These are phyloP conservation scores for Durotheca rogersii DNA, from an alignment of 495 filamentous ascomycete species.

Conservation along the genomic window DNA sequence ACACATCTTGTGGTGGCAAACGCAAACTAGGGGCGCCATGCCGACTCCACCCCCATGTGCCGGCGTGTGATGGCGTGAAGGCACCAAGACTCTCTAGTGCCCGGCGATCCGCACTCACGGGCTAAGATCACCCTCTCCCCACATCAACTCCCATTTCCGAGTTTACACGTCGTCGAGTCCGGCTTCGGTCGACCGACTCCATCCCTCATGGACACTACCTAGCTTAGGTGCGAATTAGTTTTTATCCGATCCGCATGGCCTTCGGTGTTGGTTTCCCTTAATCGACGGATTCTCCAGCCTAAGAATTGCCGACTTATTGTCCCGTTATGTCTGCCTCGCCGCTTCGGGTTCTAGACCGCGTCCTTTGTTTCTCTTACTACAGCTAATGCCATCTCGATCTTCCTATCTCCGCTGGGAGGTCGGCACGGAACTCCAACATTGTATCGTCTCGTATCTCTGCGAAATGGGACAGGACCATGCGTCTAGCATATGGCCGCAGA, in stretches of 20 bases:
- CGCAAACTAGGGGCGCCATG: conserved; percentile 6
- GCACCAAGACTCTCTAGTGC: conserved; percentile 8
- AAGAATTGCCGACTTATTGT: too few species aligned
- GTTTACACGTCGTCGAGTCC: conserved; percentile 13
- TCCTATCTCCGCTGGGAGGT: too few species aligned
- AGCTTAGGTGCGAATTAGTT: background rate
- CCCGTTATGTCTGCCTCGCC: too few species aligned
- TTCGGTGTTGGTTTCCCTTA: too few species aligned
- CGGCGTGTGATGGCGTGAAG: conserved; percentile 20
- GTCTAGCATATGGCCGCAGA: conserved; percentile 1
- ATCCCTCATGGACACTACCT: background rate
- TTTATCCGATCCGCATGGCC: conserved; percentile 10
- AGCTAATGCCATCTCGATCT: conserved; percentile 3
- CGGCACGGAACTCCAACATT: background rate
- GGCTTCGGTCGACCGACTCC: conserved; percentile 8
- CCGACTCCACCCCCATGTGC: conserved; percentile 3
- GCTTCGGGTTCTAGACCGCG: conserved; percentile 17
- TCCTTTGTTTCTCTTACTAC: conserved; percentile 14
- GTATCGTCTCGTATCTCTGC: background rate
- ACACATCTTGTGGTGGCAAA: conserved; percentile 16
- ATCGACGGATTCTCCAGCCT: too few species aligned
- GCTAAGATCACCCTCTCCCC: too few species aligned
- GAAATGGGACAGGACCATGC: background rate
- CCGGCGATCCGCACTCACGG: conserved; percentile 23
- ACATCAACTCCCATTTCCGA: conserved; percentile 10